A percentile compares a stretch with the other conserved stretches of the same genome.
Conservation (phyloP, 2,329 filamentous ascomycete genomes). For the Sarocladium kiliense region DNA sequence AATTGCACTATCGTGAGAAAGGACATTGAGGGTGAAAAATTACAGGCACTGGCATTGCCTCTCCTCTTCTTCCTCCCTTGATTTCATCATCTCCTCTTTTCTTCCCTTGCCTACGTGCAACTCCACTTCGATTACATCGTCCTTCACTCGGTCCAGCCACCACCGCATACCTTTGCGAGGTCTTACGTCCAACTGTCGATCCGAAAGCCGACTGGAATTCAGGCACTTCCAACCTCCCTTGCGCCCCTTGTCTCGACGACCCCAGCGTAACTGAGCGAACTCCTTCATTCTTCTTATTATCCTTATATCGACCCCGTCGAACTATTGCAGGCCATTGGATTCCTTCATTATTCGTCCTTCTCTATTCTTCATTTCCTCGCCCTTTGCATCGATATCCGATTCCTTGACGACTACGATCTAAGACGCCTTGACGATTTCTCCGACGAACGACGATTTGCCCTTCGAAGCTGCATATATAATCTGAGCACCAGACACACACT, state of each 20-base stretch:
- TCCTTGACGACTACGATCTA: conserved; percentile 7
- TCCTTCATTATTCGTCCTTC: background rate
- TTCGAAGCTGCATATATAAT: conserved; percentile 3
- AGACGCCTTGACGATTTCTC: conserved; percentile 1
- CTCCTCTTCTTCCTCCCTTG: conserved; percentile 1
- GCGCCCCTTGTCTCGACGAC: background rate
- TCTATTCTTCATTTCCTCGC: background rate
- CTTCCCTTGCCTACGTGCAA: background rate
- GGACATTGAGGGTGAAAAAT: background rate
- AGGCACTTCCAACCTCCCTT: conserved; percentile 5
- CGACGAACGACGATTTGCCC: background rate
- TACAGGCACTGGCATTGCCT: conserved; percentile 2
- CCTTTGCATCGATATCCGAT: conserved; percentile 8
- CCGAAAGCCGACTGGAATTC: conserved; percentile 7
- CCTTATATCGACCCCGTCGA: background rate
- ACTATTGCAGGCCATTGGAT: conserved; percentile 6
- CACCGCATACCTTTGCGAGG: conserved; percentile 7
- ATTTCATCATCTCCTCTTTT: background rate
- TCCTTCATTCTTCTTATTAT: background rate
- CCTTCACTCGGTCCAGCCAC: conserved; percentile 4
- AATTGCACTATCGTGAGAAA: background rate
- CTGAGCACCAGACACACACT: background rate
- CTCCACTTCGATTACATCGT: background rate
- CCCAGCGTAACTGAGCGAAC: background rate
- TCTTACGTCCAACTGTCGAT: background rate